These are phyloP conservation scores for Xanthoconium purpureum DNA, from an alignment of 768 basidiomycete genomes.

Conservation along the genomic window DNA sequence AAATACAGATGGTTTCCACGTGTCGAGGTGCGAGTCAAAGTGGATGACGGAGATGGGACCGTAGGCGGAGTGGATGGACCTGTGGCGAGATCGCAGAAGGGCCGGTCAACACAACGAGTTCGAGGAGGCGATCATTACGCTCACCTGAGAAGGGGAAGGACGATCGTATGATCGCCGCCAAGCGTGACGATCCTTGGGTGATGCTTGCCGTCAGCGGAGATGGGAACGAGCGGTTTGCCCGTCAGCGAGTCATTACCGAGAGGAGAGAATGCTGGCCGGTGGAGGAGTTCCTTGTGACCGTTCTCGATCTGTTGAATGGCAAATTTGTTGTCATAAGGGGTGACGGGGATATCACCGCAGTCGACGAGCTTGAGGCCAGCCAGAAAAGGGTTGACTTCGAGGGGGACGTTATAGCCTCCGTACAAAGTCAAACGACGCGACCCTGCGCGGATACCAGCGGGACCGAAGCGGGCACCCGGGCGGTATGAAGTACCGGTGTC, in stretches of 20 bases:
- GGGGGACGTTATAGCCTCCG: conserved; percentile 77
- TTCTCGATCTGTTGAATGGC: conserved; percentile 75
- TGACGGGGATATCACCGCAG: conserved; percentile 76
- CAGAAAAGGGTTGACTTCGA: conserved; percentile 68
- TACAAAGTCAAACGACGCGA: conserved; percentile 72
- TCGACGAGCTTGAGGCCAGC: conserved; percentile 68
- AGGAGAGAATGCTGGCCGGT: conserved; percentile 57
- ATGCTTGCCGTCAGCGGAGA: conserved; percentile 65
- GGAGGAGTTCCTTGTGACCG: conserved; percentile 68
- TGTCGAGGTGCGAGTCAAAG: conserved; percentile 83
- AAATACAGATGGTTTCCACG: conserved; percentile 74
- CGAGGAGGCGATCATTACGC: neutral
- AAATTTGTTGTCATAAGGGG: conserved; percentile 70
- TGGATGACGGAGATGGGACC: conserved; percentile 82
- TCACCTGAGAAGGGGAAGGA: conserved; percentile 48
- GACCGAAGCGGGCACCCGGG: conserved; percentile 83
- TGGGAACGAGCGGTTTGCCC: conserved; percentile 52
- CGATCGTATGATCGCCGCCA: conserved; percentile 88
- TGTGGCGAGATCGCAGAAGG: conserved; percentile 15
- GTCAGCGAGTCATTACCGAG: conserved; percentile 62
- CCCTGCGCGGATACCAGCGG: conserved; percentile 77
- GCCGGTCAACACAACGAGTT: neutral
- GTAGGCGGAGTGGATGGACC: conserved; percentile 74
- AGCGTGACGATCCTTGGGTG: conserved; percentile 82
- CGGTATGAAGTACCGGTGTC: conserved; percentile 76